Evolutionary conservation across 495 filamentous ascomycete genomes (phyloP), one percentile per base, ranked within the genome.

Genomic region (Hypoxylon trugodes): DNA sequence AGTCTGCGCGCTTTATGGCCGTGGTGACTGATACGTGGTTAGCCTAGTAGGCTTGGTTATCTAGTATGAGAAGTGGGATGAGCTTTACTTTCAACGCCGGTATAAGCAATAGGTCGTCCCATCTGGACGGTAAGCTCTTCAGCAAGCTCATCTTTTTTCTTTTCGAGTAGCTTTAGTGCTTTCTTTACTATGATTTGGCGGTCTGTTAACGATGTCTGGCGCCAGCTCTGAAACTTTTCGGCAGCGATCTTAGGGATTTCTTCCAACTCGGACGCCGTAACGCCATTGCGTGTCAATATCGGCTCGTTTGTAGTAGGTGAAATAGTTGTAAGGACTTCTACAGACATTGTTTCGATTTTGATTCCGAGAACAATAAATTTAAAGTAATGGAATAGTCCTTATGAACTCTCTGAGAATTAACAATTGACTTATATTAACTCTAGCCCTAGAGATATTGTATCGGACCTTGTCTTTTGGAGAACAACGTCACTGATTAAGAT

Each of bases 61-160:
- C 15, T 8, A 12, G 43, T 15, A 50, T 18, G n/a, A 24, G 9
- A 5, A n/a, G 10, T 1, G 16, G 21, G 3, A 22, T 56, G 15
- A 33, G 22, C 32, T 61, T 65, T 61, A 73, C 70, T 65, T 75
- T 97, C 93, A 65, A 85, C 90, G 13, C 82, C 82, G 0, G 90
- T 89, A 69, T 95, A 97, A 9, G 89, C 85, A 50, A 96, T 95
- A 13, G 93, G 93, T 12, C 93, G 83, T 48, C 93, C 93, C 93
- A 97, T 97, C 77, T 97, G 92, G 76, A 93, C 88, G 0, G 92
- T 96, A 32, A 97, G 74, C 71, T 96, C 93, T 54, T 79, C 81
- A 3, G 87, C 91, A n/a, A 97, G 76, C 19, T 86, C 88, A 89
- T 96, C 89, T 66, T 91, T 80, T 65, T 84, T 87, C 35, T 86